Base-by-base conservation (phyloP, 78 protist genomes). In the Dictyostelium firmibasis region DNA sequence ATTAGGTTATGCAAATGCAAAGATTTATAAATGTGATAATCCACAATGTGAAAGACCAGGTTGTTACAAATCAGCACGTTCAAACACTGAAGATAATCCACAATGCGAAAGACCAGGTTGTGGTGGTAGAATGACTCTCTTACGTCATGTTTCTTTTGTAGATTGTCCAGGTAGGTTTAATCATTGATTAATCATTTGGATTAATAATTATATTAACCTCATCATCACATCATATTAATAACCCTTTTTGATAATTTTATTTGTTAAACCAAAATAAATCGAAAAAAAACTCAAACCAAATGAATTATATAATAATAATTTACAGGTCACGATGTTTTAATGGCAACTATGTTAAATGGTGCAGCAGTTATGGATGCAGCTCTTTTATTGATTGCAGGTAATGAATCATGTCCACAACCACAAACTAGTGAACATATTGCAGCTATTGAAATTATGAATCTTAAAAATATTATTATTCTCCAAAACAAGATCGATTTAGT, bases 361-460 rank as follows among this genome's bases (percentile, higher is more conserved):
- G 99, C 99, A 4, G 99, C 99, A 33, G 99, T 99, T 53, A 99
- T 99, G 99, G 99, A 99, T 92, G 99, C 99, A 1, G 99, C 99
- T 7, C 89, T 99, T 43, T 96, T 99, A 47, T 97, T 99, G 31
- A 97, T 99, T 43, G 99, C 99, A 4, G 99, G 99, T 44, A 99
- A 99, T 78, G 99, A 98, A 91, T 77, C 92, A 70, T 99, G 99
- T 96, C 99, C 99, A 64, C 99, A 99, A 97, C 99, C 99, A 33
- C 99, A 99, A 97, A 98, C 99, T 0, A 27, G 94, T 9, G 99
- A 99, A 98, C 99, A 99, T 77, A 92, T 99, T 50, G 99, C 99
- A 18, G 99, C 99, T 50, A 98, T 99, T 60, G 99, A 99, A 85
- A 99, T 99, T 87, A 99, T 99, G 99, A 98, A 97, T 91, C 96